These are phyloP conservation scores for Cerrena zonata DNA, from an alignment of 1,284 basidiomycete genomes.

Conservation along the genomic window DNA sequence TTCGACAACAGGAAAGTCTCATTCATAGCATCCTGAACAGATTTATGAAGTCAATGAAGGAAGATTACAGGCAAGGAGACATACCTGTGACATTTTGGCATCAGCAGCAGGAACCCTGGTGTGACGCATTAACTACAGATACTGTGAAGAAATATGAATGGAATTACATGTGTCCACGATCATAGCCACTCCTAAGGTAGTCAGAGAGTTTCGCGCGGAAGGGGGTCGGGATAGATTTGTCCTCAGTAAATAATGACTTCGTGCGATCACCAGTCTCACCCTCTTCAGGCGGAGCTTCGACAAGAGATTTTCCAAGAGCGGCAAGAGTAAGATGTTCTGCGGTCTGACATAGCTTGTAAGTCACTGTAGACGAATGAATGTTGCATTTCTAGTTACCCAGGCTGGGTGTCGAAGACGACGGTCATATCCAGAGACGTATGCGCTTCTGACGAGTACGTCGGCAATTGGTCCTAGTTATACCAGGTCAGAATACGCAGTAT, in stretches of 20 bases:
- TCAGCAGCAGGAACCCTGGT: conserved; percentile 93
- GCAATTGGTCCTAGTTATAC: conserved; percentile 75
- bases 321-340: conserved; percentile 85
- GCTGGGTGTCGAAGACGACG: conserved; percentile 84
- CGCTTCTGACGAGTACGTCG: conserved; percentile 74
- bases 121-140: background rate
- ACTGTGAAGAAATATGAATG: conserved; percentile 2
- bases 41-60: background rate
- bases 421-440: conserved; percentile 89
- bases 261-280: conserved; percentile 57
- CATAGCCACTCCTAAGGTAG: conserved; percentile 92
- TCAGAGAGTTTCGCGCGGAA: conserved; percentile 87
- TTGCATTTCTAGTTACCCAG: conserved; percentile 57
- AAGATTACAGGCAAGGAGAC: conserved; percentile 5
- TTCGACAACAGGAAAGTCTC: conserved; percentile 95
- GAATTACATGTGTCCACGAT: conserved; percentile 90
- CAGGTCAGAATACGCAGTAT: conserved; percentile 7
- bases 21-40: conserved; percentile 79
- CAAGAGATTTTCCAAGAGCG: conserved; percentile 53
- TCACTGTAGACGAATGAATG: background rate
- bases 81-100: conserved; percentile 78
- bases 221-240: conserved; percentile 66
- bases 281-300: conserved; percentile 28
- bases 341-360: conserved; percentile 48
- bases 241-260: conserved; percentile 84